These are phyloP conservation scores for Myriangium duriaei DNA, from an alignment of 2,329 filamentous ascomycete genomes.

Conservation along the genomic window DNA sequence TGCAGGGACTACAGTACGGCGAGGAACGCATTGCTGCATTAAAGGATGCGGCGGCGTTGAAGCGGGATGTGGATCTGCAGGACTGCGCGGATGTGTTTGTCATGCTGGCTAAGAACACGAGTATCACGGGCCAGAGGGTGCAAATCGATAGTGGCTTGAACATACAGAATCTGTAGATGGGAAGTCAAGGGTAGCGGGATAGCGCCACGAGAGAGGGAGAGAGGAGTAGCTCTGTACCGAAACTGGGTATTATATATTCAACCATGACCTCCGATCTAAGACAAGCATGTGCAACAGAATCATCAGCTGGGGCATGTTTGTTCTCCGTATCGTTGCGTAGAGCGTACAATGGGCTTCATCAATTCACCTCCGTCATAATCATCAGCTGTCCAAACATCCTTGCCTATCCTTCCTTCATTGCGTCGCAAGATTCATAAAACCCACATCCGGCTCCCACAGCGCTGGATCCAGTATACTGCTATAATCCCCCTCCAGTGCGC, in stretches of 20 bases:
- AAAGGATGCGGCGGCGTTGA: slow-evolving; percentile 46
- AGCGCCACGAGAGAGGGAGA: no score
- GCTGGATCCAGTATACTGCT: slow-evolving; percentile 6
- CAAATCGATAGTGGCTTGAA: slow-evolving; percentile 22
- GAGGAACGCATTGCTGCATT: slow-evolving; percentile 43
- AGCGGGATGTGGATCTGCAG: slow-evolving; percentile 39
- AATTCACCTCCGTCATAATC: no score
- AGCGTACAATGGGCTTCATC: no score
- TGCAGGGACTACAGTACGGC: slow-evolving; percentile 43
- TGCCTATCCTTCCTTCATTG: no score
- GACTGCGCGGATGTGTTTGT: slow-evolving; percentile 46
- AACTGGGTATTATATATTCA: no score
- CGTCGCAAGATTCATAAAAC: slow-evolving; percentile 3
- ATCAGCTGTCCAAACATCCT: no score
- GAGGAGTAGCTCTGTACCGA: no score
- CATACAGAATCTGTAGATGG: slow-evolving; percentile 9
- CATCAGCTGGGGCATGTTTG: no score
- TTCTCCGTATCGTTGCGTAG: no score
- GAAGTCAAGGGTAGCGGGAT: no score
- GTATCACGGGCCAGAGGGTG: slow-evolving; percentile 35
- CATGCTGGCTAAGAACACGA: slow-evolving; percentile 42
- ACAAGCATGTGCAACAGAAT: no score
- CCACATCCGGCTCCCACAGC: slow-evolving; percentile 1
- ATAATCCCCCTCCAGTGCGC: slow-evolving; percentile 7
- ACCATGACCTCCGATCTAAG: no score